A percentile compares a stretch with the other conserved stretches of the same genome.
phyloP scores from a whole-genome alignment of 1,139 yeast species.

The Taphrina sp. region DNA sequence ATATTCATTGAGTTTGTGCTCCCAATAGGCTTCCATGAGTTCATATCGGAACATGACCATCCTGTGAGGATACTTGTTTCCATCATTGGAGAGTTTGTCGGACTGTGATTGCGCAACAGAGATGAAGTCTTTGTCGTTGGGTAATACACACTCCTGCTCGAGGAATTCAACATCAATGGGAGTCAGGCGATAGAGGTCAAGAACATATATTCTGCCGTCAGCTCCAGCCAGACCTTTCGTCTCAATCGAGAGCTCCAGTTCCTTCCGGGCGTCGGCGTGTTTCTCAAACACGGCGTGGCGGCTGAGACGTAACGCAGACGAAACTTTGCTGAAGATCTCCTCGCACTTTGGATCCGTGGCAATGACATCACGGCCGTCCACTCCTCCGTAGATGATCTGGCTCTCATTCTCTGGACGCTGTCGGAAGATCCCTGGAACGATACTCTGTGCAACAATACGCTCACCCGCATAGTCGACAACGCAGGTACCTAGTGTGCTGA shows the following conservation, averaged over 20 bases:
- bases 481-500: conserved; percentile 72
- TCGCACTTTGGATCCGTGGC: conserved; percentile 55
- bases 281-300: conserved; percentile 58
- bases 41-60: conserved; percentile 79
- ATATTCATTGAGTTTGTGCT: conserved; percentile 59
- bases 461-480: conserved; percentile 87
- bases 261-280: conserved; percentile 43
- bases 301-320: conserved; percentile 76
- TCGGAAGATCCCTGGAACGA: conserved; percentile 91
- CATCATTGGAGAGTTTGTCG: conserved; percentile 47
- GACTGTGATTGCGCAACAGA: conserved; percentile 10
- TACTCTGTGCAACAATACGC: conserved; percentile 87
- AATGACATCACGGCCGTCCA: conserved; percentile 57
- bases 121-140: conserved; percentile 11
- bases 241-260: conserved; percentile 68
- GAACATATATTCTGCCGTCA: conserved; percentile 78
- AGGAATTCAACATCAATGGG: conserved; percentile 80
- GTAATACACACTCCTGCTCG: conserved; percentile 46
- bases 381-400: conserved; percentile 69
- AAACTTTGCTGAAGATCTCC: conserved; percentile 58
- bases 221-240: conserved; percentile 83
- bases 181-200: conserved; percentile 79
- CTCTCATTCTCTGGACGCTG: conserved; percentile 49
- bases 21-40: conserved; percentile 90
- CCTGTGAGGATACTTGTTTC: conserved; percentile 68